Evolutionary conservation across 305 asterid species (phyloP), one percentile per base, ranked within the genome.

Genomic region (Fraxinus latifolia): DNA sequence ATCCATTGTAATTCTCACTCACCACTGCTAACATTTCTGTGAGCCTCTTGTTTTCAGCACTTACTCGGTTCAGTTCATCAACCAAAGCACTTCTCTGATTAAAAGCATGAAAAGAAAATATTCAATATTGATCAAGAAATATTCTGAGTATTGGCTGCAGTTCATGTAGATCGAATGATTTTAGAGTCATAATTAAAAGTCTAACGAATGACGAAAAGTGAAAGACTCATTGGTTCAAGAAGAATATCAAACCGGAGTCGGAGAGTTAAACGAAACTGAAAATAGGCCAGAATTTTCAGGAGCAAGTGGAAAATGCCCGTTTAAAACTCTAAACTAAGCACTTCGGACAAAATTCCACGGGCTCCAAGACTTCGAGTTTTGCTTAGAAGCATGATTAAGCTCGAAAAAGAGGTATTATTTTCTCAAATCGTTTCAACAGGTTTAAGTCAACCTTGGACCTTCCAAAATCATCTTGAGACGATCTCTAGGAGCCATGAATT

Each of bases 21-120:
- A 90, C 71, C 1, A 80, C 87, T 3, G 92, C 87, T 23, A 94
- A 37, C 93, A 89, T 77, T 71, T 94, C 92, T 50, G 94, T 87
- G 68, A 95, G 88, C 82, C 85, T 95, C 91, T 91, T 91, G 90
- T 95, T 95, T 79, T 95, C 99, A 19, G 93, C 94, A 77, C 82
- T 89, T 82, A 90, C 93, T 76, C 96, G 83, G 32, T 86, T 90
- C 72, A 95, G 75, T 86, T 95, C 97, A 91, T 95, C 96, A 32
- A 89, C 33, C 80, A 94, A 87, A 81, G 89, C 95, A 58, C 90
- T 88, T 12, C 85, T 86, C 97, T 92, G 88, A 19, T n/a, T 0
- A 29, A 47, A 11, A 23, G 1, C 23, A n/a, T 53, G 65, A 33
- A 37, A 75, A 9, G 65, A 25, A 15, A 73, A 31, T 65, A 34